phyloP scores from a whole-genome alignment of 345 rosid species.

The Hypericum androsaemum region DNA sequence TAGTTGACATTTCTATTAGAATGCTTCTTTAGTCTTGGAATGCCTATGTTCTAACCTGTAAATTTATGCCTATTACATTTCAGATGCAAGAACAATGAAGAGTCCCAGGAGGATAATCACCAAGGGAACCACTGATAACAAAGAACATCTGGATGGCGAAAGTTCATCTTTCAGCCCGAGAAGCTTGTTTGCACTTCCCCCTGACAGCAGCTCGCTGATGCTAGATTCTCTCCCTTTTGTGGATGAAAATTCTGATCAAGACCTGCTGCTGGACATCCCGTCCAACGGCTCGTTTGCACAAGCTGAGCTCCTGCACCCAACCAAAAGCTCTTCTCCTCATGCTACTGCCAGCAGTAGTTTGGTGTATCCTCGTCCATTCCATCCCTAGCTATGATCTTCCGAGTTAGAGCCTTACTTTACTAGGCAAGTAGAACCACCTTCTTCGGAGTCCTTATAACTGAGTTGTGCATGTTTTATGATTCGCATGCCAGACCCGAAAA shows the following conservation, averaged over 20 bases:
- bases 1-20: slow-evolving; percentile 14
- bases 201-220: slow-evolving; percentile 47
- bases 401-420: slow-evolving; percentile 8
- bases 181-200: slow-evolving; percentile 59
- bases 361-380: slow-evolving; percentile 27
- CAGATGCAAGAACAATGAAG: slow-evolving; percentile 59
- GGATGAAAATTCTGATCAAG: slow-evolving; percentile 62
- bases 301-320: slow-evolving; percentile 77
- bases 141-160: slow-evolving; percentile 47
- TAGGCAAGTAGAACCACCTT: slow-evolving; percentile 21
- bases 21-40: too few species aligned
- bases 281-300: slow-evolving; percentile 74
- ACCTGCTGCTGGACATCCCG: slow-evolving; percentile 77
- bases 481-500: slow-evolving; percentile 19
- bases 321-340: slow-evolving; percentile 35
- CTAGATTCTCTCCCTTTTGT: slow-evolving; percentile 44
- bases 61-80: slow-evolving; percentile 7
- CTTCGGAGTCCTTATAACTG: slow-evolving; percentile 15
- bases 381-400: slow-evolving; percentile 27
- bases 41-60: too few species aligned
- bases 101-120: slow-evolving; percentile 53
- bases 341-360: slow-evolving; percentile 63
- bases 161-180: slow-evolving; percentile 65
- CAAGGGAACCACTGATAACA: slow-evolving; percentile 47
- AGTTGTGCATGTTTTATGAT: slow-evolving; percentile 19